These are phyloP conservation scores for Myxozyma neglecta DNA, from an alignment of 805 yeast genomes.

Conservation along the genomic window DNA sequence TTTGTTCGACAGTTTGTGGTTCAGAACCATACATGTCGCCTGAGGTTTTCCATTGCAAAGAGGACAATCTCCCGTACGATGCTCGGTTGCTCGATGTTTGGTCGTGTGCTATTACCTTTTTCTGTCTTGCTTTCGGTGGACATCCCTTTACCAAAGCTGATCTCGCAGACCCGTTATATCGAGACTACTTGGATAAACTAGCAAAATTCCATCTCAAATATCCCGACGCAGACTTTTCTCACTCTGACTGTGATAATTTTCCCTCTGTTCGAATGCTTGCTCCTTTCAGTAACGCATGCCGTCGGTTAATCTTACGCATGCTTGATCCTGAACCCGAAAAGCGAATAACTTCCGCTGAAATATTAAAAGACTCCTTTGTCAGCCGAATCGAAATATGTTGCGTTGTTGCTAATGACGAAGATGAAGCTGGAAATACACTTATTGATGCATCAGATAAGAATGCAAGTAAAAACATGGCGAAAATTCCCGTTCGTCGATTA, in stretches of 20 bases:
- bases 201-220: conserved; percentile 19
- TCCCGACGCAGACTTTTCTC: conserved; percentile 25
- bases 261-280: conserved; percentile 25
- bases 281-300: conserved; percentile 26
- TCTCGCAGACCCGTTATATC: conserved; percentile 34
- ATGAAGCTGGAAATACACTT: neutral
- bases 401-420: conserved; percentile 12
- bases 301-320: conserved; percentile 65
- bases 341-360: conserved; percentile 74
- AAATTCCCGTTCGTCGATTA: conserved; percentile 19
- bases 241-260: conserved; percentile 13
- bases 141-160: conserved; percentile 38
- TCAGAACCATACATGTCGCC: conserved; percentile 91
- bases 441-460: conserved; percentile 23
- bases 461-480: conserved; percentile 4
- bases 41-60: conserved; percentile 50
- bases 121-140: conserved; percentile 65
- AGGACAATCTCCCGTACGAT: conserved; percentile 50
- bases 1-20: conserved; percentile 78
- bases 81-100: conserved; percentile 82
- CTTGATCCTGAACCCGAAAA: conserved; percentile 76
- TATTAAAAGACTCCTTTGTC: conserved; percentile 75
- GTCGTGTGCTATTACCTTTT: conserved; percentile 90
- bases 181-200: conserved; percentile 18
- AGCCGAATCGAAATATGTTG: conserved; percentile 38